Conservation (phyloP, 148 eudicot species). For the Tetragonia tetragonoides region DNA sequence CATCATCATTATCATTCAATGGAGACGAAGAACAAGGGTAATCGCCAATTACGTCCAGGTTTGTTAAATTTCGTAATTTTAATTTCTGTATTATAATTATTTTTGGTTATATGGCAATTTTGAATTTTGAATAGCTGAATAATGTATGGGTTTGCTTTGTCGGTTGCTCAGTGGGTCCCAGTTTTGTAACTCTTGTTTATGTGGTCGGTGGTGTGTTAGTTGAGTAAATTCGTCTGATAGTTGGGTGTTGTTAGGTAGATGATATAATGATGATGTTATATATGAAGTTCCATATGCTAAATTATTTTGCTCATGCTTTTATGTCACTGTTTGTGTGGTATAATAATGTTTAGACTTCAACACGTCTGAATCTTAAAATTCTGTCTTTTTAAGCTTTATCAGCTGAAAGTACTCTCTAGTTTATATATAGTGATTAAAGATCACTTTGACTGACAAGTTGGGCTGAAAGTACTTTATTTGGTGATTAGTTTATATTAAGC, state of each 20-base stretch:
- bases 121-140: neutral
- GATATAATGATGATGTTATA: constrained; percentile 10
- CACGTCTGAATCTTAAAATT: neutral
- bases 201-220: constrained; percentile 6
- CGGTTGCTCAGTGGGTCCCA: constrained; percentile 20
- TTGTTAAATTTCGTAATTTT: neutral
- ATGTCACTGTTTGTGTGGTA: constrained; percentile 13
- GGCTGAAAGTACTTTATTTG: neutral
- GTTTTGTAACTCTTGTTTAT: neutral
- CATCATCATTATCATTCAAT: constrained; percentile 13
- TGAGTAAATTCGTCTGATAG: too few species aligned
- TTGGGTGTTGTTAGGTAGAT: neutral
- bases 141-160: neutral
- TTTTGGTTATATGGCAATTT: neutral
- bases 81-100: neutral
- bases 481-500: too few species aligned
- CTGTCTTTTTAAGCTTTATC: neutral
- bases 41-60: constrained; percentile 65
- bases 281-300: neutral
- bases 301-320: neutral
- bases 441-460: neutral
- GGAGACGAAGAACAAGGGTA: too few species aligned
- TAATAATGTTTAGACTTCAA: neutral
- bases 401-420: neutral
- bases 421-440: neutral